Base-by-base conservation (phyloP, 805 yeast genomes). In the Komagataella kurtzmanii region DNA sequence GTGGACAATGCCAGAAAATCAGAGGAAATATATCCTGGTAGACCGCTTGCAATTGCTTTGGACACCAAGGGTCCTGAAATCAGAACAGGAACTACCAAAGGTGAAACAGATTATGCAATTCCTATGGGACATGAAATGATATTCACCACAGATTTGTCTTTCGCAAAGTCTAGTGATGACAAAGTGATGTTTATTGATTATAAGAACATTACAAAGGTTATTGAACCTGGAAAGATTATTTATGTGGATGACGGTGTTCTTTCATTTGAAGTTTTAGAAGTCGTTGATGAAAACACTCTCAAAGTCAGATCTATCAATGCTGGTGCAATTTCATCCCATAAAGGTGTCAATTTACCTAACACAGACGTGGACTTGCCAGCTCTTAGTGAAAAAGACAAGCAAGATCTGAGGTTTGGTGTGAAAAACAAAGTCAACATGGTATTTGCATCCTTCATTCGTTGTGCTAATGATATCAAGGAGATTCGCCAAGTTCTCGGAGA, bases 1-100 rank as follows among this genome's bases (percentile, higher is more conserved):
- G 76, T 93, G 70, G 97, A 91, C 80, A 91, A 93, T 67, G 88
- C 97, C 62, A 85, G 95, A 74, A 83, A 88, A 72, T 89, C 97
- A 58, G 97, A 87, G 73, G 83, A 82, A 70, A 69, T 85, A 53
- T 89, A 84, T 72, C 81, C 86, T 59, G 97, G 98, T 66, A 88
- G 98, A 76, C 99, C 98, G 52, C 79, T 93, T 65, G 98, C 97
- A 56, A 90, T 93, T 72, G 99, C 99, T 58, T 82, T 93, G 63
- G 99, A 93, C 72, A 93, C 98, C 71, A 93, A 93, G 81, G 99
- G 99, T 62, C 99, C 99, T 57, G 99, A 93, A 76, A 93, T 93
- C 76, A 88, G 99, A 81, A 91, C 99, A 54, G 99, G 99, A 72
- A 82, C 89, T 70, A 93, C 99, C 62, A 69, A 72, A 57, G 87